Conservation (phyloP, 345 rosid genomes). For the Excoecaria agallocha region DNA sequence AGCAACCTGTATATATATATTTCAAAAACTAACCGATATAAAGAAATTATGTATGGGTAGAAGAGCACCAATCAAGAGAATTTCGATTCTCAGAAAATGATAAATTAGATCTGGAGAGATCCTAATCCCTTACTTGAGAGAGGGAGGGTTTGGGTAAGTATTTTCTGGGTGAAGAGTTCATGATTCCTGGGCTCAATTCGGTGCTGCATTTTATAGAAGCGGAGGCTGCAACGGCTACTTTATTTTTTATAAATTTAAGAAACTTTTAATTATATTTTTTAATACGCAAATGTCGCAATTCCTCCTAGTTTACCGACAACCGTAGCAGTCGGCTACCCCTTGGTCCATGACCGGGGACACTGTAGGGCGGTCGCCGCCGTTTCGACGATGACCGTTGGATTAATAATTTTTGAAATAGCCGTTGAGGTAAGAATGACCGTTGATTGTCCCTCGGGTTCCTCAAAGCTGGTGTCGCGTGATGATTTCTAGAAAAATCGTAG, state of each 20-base stretch:
- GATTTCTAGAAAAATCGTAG: too few species aligned
- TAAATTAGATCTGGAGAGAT: background rate
- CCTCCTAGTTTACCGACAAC: constrained; percentile 49
- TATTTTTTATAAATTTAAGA: background rate
- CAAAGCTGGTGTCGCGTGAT: too few species aligned
- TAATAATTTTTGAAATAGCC: constrained; percentile 32
- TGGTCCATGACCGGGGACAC: constrained; percentile 39
- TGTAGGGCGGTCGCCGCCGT: constrained; percentile 81
- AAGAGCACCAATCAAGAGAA: background rate
- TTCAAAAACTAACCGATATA: too few species aligned
- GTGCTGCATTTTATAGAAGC: constrained; percentile 42
- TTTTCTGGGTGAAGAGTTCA: constrained; percentile 4
- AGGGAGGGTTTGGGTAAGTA: background rate
- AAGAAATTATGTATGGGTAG: background rate
- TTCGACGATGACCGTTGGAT: constrained; percentile 46
- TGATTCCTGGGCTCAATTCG: background rate
- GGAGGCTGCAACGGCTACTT: constrained; percentile 46
- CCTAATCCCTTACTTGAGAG: background rate
- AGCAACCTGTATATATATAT: too few species aligned
- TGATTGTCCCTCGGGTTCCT: constrained; percentile 16
- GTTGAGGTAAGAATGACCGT: constrained; percentile 48
- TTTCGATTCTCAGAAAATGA: background rate
- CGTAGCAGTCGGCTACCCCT: constrained; percentile 36
- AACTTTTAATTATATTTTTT: background rate
- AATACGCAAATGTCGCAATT: constrained; percentile 23